These are phyloP conservation scores for Sphagnum fallax DNA, from an alignment of 228 moss, liverwort and hornwort species.

Conservation along the genomic window DNA sequence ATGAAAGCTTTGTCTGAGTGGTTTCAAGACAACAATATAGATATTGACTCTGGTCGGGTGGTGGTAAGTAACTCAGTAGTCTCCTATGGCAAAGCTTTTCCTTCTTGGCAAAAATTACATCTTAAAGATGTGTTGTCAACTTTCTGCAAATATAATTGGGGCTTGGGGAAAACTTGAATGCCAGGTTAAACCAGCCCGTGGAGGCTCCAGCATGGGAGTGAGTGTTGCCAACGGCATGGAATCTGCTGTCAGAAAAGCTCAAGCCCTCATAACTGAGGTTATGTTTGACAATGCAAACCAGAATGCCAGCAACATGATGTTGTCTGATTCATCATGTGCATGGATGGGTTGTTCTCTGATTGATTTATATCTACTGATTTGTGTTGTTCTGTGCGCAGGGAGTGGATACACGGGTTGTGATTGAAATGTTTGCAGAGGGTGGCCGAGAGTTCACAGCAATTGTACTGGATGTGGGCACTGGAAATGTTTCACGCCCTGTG, in stretches of 20 bases:
- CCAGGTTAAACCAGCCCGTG: conserved; percentile 92
- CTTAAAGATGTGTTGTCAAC: no score
- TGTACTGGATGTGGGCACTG: conserved; percentile 68
- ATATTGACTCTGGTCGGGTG: conserved; percentile 54
- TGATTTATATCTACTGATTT: no score
- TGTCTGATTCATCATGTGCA: neutral
- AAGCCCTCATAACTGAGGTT: conserved; percentile 62
- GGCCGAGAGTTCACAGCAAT: conserved; percentile 92
- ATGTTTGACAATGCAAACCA: no score
- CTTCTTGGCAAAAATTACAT: no score
- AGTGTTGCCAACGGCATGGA: conserved; percentile 71
- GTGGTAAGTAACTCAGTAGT: conserved; percentile 48
- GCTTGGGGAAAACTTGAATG: neutral
- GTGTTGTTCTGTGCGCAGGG: conserved; percentile 34
- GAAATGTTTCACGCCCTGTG: conserved; percentile 46
- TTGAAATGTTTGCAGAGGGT: conserved; percentile 84
- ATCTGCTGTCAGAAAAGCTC: conserved; percentile 43
- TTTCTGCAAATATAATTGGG: no score
- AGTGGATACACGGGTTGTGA: conserved; percentile 62
- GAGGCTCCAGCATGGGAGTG: conserved; percentile 95
- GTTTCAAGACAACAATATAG: conserved; percentile 55
- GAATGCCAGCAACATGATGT: no score
- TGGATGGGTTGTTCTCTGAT: no score
- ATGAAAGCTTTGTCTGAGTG: conserved; percentile 44
- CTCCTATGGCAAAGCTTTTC: no score